phyloP scores from a whole-genome alignment of 2,329 filamentous ascomycete genomes.

The Sordariomycetes sp. region DNA sequence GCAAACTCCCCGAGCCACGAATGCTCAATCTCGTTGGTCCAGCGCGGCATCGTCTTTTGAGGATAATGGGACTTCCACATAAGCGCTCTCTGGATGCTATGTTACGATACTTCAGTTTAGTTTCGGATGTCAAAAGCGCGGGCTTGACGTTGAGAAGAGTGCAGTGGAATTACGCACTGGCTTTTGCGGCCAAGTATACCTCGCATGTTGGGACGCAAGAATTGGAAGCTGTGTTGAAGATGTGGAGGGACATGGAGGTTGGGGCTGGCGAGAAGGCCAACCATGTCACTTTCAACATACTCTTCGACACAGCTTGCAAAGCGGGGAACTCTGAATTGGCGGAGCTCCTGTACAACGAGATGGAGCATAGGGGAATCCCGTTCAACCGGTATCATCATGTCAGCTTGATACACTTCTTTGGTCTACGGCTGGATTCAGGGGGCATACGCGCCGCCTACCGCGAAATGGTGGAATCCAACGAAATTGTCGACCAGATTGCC shows the following conservation, averaged over 20 bases:
- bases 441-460: constrained; percentile 70
- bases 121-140: constrained; percentile 74
- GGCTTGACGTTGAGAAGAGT: constrained; percentile 55
- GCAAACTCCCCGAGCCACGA: constrained; percentile 39
- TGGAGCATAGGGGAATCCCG: constrained; percentile 57
- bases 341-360: constrained; percentile 77
- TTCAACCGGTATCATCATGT: constrained; percentile 76
- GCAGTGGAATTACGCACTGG: constrained; percentile 81
- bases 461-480: constrained; percentile 73
- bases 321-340: constrained; percentile 76
- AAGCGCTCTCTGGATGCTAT: constrained; percentile 52
- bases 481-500: constrained; percentile 79
- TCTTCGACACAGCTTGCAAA: constrained; percentile 84
- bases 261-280: constrained; percentile 55
- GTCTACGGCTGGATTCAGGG: constrained; percentile 62
- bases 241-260: constrained; percentile 89
- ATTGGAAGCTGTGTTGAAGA: constrained; percentile 50
- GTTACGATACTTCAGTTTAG: constrained; percentile 72
- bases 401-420: constrained; percentile 75
- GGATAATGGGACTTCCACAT: constrained; percentile 56
- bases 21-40: constrained; percentile 38
- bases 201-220: constrained; percentile 52
- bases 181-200: constrained; percentile 66
- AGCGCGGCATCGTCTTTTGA: constrained; percentile 56
- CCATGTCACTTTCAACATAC: constrained; percentile 82